Evolutionary conservation across 106 monocot species (phyloP).

Genomic region (Dioscorea zingiberensis): DNA sequence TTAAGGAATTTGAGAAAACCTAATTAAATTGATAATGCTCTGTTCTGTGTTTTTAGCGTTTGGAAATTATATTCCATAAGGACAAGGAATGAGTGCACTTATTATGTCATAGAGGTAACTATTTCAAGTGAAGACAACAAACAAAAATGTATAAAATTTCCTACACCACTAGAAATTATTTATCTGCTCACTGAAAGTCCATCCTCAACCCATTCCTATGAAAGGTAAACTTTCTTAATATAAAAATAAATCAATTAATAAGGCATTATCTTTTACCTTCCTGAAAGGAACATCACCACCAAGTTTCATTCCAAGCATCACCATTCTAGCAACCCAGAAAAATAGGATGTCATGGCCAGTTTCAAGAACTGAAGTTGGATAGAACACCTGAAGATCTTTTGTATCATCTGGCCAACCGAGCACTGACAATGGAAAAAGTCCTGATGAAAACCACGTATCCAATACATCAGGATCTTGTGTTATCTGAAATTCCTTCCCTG

Average conservation of each 20-base stretch:
- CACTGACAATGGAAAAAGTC: constrained; percentile 84
- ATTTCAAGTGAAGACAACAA: too few species aligned
- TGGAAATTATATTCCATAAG: too few species aligned
- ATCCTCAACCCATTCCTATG: too few species aligned
- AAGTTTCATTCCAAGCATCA: constrained; percentile 97
- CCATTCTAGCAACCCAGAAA: constrained; percentile 99
- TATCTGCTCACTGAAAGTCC: too few species aligned
- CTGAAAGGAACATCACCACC: constrained; percentile 94
- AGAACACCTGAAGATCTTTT: constrained; percentile 70
- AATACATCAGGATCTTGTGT: constrained; percentile 93
- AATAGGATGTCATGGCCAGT: constrained; percentile 97
- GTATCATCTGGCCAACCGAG: constrained; percentile 95
- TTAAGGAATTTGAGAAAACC: too few species aligned
- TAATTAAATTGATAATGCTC: too few species aligned
- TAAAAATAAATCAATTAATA: background rate
- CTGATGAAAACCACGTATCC: constrained; percentile 98
- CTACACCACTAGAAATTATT: too few species aligned
- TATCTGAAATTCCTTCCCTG: constrained; percentile 54
- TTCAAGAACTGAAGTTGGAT: constrained; percentile 94
- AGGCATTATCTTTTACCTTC: constrained; percentile 50
- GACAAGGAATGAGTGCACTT: too few species aligned
- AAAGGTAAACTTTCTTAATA: too few species aligned
- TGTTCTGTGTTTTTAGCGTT: too few species aligned
- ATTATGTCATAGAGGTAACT: too few species aligned
- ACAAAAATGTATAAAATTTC: too few species aligned